Evolutionary conservation across 1,284 basidiomycete genomes (phyloP), one percentile per base, ranked within the genome.

Genomic region (Cryptococcus sp.): DNA sequence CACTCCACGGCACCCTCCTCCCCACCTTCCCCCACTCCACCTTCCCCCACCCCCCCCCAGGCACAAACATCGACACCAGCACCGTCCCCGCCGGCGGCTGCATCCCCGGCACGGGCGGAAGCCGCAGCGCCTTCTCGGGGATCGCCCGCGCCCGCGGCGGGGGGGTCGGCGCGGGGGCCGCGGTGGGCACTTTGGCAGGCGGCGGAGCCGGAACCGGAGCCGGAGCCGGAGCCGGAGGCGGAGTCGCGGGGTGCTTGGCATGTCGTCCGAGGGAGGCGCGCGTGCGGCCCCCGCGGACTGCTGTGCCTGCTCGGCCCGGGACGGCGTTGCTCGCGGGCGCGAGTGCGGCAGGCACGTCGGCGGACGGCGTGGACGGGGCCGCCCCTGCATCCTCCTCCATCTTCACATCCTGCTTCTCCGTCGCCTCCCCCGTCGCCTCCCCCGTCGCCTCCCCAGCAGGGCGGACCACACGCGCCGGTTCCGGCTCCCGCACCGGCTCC

Each of bases 51-150:
- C 50, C 55, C 5, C 45, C 57, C 4, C 55, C 46, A 2, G 72
- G 70, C 1, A 74, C 46, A 23, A 70, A 54, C 0, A 67, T 73
- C 13, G 71, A 71, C 11, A 74, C 35, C 2, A 73, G 57, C 0
- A 76, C 67, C 0, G 72, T 76, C 1, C 72, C 72, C 0, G 52
- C 48, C 4, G 45, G 33, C 1, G 71, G 71, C 12, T 50, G 21
- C 57, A 60, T 65, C 1, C 69, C 69, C 0, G 69, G 63, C 15
- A 72, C 52, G 23, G 60, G 47, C 2, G 67, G 65, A 0, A 71
- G 55, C 59, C 58, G 7, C 60, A 35, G 12, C 33, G 20, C 28
- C 12, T 42, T 24, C 52, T 45, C 24, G 46, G 40, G n/a, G n/a
- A 23, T 57, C 49, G 23, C 57, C n/a, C n/a, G n/a, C n/a, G 4